Evolutionary conservation across 495 filamentous ascomycete genomes (phyloP), one percentile per base, ranked within the genome.

Genomic region (Penicillium riverlandense): DNA sequence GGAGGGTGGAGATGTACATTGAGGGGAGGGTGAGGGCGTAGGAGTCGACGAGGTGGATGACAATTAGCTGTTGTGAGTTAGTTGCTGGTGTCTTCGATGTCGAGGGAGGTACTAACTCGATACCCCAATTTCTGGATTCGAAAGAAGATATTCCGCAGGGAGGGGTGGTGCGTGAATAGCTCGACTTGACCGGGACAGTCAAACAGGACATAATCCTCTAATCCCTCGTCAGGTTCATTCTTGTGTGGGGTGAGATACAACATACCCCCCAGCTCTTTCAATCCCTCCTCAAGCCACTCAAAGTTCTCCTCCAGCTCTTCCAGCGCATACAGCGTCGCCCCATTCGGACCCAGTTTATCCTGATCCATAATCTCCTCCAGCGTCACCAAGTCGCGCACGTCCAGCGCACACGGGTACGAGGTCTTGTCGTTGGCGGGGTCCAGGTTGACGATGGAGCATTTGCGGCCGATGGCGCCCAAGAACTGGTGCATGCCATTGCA

Each of bases 401-500:
- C 94, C 57, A 98, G 76, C 40, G 90, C 90, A 65, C 84, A 88
- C 5, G 82, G 80, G 55, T 72, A 72, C 31, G 69, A 71, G 27
- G 67, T 70, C 27, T 64, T 57, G 57, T 98, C 92, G 72, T 98
- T 98, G 37, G 92, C 92, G 30, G 92, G 92, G 69, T 98, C 92
- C 48, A 98, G 83, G 65, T 98, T 98, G 44, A 96, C 86, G 34
- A 95, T 78, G 10, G 89, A 92, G 71, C 88, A 95, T 69, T 92
- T 90, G 33, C 92, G 84, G 34, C 88, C 88, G 57, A 98, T 95
- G 39, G 92, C 90, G 44, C 80, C 79, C 72, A 96, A 83, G 74
- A 96, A 97, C 69, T 98, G 92, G 53, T 95, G 87, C 87, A 98
- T 95, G 52, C 92, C 92, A 78, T 96, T 85, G 74, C 90, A 96